Percentiles rank a stretch among this genome's conserved stretches.
These are phyloP conservation scores for Candida pseudoviswanathii DNA, from an alignment of 1,139 yeast genomes.

Conservation along the genomic window DNA sequence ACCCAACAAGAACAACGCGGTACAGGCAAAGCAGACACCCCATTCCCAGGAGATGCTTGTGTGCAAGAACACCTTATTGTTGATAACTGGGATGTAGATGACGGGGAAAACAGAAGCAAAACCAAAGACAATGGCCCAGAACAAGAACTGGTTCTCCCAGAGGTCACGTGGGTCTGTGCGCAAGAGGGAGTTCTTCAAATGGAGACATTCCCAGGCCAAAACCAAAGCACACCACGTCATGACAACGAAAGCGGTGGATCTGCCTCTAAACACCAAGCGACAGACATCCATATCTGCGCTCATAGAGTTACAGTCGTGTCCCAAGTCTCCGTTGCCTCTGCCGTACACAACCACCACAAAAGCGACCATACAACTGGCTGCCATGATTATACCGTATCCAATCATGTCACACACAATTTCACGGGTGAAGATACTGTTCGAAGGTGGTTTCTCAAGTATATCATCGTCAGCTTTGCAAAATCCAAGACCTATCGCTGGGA, in stretches of 20 bases:
- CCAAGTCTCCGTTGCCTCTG: conserved; percentile 68
- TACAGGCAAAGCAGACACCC: conserved; percentile 74
- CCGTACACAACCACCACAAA: conserved; percentile 70
- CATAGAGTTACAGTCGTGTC: conserved; percentile 58
- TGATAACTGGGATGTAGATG: conserved; percentile 85
- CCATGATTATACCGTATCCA: conserved; percentile 75
- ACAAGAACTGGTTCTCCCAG: conserved; percentile 76
- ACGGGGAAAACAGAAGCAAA: conserved; percentile 78
- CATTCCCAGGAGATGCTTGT: conserved; percentile 78
- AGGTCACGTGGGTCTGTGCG: conserved; percentile 75
- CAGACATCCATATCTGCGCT: conserved; percentile 41
- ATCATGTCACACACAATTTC: conserved; percentile 75
- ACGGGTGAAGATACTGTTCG: conserved; percentile 64
- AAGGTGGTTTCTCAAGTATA: conserved; percentile 64
- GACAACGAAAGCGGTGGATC: conserved; percentile 80
- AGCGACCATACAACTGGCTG: conserved; percentile 67
- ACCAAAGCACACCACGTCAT: conserved; percentile 91
- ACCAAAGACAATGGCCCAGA: conserved; percentile 82
- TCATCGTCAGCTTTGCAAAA: background rate
- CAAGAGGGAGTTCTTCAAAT: conserved; percentile 73
- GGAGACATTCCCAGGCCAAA: conserved; percentile 89
- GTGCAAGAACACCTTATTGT: conserved; percentile 75
- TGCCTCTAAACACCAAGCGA: conserved; percentile 69
- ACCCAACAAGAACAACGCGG: conserved; percentile 58
- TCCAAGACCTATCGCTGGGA: conserved; percentile 86